Evolutionary conservation across 768 basidiomycete species (phyloP).

Genomic region (Hericium erinaceus): DNA sequence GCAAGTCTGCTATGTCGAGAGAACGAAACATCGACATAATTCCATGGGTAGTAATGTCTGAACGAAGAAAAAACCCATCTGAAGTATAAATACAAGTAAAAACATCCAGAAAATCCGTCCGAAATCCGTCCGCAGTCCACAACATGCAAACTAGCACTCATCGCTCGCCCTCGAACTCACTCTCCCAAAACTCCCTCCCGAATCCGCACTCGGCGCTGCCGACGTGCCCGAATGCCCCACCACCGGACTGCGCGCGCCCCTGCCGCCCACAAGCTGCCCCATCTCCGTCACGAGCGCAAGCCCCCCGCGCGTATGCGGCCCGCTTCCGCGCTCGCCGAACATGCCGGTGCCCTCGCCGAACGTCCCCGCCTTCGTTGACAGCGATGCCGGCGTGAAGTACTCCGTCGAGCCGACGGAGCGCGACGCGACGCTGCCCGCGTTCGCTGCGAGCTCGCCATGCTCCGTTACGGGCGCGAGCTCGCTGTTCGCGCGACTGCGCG

Average conservation of each 20-base stretch:
- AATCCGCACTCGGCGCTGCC: too few relatives aligned
- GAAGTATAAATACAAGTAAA: too few relatives aligned
- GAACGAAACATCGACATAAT: too few relatives aligned
- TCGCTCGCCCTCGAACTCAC: too few relatives aligned
- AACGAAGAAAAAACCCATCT: too few relatives aligned
- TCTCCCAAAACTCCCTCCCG: too few relatives aligned
- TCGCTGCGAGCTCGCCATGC: constrained; percentile 1
- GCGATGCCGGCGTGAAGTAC: neutral
- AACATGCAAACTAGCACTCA: too few relatives aligned
- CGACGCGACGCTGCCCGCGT: neutral
- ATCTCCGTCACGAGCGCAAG: neutral
- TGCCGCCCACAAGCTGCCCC: neutral
- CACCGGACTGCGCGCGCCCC: neutral
- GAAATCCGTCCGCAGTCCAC: too few relatives aligned
- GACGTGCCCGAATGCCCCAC: too few relatives aligned
- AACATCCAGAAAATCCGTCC: too few relatives aligned
- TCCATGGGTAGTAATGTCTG: too few relatives aligned
- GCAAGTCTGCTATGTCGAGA: too few relatives aligned
- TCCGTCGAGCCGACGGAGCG: neutral
- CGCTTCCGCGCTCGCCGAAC: neutral
- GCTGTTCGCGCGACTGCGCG: constrained; percentile 11
- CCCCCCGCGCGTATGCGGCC: neutral
- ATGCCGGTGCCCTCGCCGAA: neutral
- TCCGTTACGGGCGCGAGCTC: constrained; percentile 13
- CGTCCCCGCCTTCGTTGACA: neutral